These are phyloP conservation scores for Pichia sp. DNA, from an alignment of 1,139 yeast species.

Conservation along the genomic window DNA sequence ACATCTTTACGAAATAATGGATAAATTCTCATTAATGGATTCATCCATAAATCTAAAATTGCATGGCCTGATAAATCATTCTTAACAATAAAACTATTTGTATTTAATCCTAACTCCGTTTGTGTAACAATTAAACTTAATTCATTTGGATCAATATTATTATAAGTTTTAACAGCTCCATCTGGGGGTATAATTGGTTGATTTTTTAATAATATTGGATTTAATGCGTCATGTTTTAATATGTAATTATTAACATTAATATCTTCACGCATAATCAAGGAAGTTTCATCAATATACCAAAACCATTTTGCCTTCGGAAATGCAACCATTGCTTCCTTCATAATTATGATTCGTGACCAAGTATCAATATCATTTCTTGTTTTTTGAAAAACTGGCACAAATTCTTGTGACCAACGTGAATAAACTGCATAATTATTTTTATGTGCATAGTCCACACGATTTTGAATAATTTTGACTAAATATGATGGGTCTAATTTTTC, in stretches of 20 bases:
- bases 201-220: conserved; percentile 54
- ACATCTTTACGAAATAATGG: conserved; percentile 55
- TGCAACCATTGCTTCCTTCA: conserved; percentile 81
- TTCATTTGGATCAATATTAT: conserved; percentile 47
- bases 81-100: conserved; percentile 61
- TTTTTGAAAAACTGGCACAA: conserved; percentile 51
- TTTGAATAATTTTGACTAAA: conserved; percentile 63
- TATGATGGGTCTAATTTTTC: conserved; percentile 57
- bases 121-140: conserved; percentile 63
- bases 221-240: conserved; percentile 50
- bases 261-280: conserved; percentile 61
- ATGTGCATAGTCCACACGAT: conserved; percentile 77
- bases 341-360: conserved; percentile 55
- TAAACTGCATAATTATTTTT: conserved; percentile 70
- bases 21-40: conserved; percentile 61
- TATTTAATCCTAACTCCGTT: conserved; percentile 51
- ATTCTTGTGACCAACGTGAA: conserved; percentile 79
- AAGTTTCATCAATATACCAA: conserved; percentile 77
- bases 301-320: conserved; percentile 80
- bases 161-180: conserved; percentile 67
- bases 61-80: conserved; percentile 62
- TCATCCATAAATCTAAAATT: conserved; percentile 70
- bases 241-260: conserved; percentile 53
- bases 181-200: conserved; percentile 64
- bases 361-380: conserved; percentile 36